Evolutionary conservation across 2,329 filamentous ascomycete species (phyloP).

Genomic region (Penicillium sp.): DNA sequence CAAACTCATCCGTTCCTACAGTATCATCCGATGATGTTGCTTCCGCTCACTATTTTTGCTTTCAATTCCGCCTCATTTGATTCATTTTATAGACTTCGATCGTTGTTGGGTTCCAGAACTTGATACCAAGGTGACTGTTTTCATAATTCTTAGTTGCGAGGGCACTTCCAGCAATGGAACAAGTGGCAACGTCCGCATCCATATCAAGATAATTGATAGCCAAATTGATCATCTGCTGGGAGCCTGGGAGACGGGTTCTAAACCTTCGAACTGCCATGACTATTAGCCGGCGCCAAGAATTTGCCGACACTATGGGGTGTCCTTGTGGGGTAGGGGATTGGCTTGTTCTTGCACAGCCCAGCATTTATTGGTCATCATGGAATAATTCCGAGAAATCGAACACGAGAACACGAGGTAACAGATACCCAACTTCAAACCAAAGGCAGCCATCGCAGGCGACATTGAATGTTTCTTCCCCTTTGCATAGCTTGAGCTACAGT

Average conservation of each 20-base stretch:
- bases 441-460: background rate
- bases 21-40: background rate
- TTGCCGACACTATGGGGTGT: background rate
- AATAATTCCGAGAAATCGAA: background rate
- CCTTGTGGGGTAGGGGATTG: background rate
- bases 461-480: background rate
- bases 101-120: too few relatives aligned
- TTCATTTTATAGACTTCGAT: too few relatives aligned
- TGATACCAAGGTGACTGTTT: too few relatives aligned
- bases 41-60: too few relatives aligned
- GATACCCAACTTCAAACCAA: background rate
- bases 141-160: too few relatives aligned
- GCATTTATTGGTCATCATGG: conserved; percentile 10
- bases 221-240: too few relatives aligned
- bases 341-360: background rate
- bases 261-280: too few relatives aligned
- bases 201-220: too few relatives aligned
- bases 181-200: too few relatives aligned
- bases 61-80: too few relatives aligned
- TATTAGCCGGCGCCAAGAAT: background rate
- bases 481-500: background rate
- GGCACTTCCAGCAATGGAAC: too few relatives aligned
- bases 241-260: too few relatives aligned
- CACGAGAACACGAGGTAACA: background rate
- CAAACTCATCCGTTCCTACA: conserved; percentile 48